Evolutionary conservation across 1,139 yeast genomes (phyloP).

Genomic region (Candida smagusa): DNA sequence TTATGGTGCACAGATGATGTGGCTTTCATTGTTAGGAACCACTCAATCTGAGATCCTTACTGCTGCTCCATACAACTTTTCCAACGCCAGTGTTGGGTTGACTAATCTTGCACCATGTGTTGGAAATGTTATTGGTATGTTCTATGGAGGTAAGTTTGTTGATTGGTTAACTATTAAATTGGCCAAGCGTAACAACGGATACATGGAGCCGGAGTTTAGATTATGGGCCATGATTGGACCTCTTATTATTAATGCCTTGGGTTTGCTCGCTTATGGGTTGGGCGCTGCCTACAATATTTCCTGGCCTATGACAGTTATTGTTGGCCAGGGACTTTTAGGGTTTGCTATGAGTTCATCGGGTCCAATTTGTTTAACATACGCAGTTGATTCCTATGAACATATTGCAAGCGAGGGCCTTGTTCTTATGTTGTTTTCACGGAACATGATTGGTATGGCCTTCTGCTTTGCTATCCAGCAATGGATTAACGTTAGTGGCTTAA

Average conservation of each 20-base stretch:
- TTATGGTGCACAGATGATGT: conserved; percentile 63
- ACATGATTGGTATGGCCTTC: conserved; percentile 46
- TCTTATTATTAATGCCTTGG: conserved; percentile 4
- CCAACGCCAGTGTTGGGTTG: conserved; percentile 35
- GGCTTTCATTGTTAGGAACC: conserved; percentile 44
- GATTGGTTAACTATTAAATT: conserved; percentile 40
- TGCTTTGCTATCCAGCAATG: conserved; percentile 50
- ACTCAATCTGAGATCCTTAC: conserved; percentile 44
- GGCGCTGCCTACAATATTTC: conserved; percentile 28
- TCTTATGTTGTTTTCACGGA: conserved; percentile 41
- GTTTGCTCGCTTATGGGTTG: conserved; percentile 33
- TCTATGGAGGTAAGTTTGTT: conserved; percentile 49
- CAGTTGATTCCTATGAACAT: conserved; percentile 56
- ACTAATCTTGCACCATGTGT: conserved; percentile 40
- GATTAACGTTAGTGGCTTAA: conserved; percentile 37
- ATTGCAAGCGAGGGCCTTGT: conserved; percentile 56
- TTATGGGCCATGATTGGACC: conserved; percentile 53
- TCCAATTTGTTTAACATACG: conserved; percentile 52
- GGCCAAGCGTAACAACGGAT: conserved; percentile 67
- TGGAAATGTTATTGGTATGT: conserved; percentile 49
- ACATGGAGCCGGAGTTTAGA: conserved; percentile 78
- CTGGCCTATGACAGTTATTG: conserved; percentile 53
- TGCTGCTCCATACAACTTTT: conserved; percentile 33
- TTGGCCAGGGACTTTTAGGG: conserved; percentile 55
- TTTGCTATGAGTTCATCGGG: conserved; percentile 59